Percentiles rank a stretch among this genome's conserved stretches.
Evolutionary conservation across 2,329 filamentous ascomycete genomes (phyloP).

Genomic region (Fusarium siculi): DNA sequence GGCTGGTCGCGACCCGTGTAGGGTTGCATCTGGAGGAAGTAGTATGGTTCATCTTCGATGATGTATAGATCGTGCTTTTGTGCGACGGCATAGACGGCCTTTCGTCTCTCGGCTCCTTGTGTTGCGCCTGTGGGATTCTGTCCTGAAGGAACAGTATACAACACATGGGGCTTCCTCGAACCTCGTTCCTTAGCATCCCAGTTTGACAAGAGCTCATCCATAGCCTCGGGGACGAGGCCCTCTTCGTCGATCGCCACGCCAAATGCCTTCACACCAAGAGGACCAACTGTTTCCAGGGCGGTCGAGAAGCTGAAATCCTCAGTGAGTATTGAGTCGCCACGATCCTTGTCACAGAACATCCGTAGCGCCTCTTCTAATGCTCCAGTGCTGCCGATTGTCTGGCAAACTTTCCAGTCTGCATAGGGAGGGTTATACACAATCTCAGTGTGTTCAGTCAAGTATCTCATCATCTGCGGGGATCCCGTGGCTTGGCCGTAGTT

Average conservation of each 20-base stretch:
- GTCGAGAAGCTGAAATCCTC: constrained; percentile 94
- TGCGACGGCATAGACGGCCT: constrained; percentile 79
- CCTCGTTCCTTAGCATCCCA: constrained; percentile 61
- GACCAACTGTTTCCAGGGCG: constrained; percentile 66
- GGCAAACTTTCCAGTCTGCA: constrained; percentile 85
- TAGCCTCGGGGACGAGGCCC: constrained; percentile 61
- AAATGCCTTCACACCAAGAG: constrained; percentile 62
- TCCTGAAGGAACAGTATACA: constrained; percentile 76
- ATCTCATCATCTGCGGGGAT: constrained; percentile 86
- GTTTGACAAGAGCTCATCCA: constrained; percentile 61
- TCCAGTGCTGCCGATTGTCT: constrained; percentile 88
- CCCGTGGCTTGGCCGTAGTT: constrained; percentile 94
- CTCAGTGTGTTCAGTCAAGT: constrained; percentile 94
- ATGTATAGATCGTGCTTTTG: constrained; percentile 89
- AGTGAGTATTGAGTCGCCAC: constrained; percentile 81
- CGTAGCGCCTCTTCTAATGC: constrained; percentile 85
- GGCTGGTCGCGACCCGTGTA: constrained; percentile 68
- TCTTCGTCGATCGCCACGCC: constrained; percentile 64
- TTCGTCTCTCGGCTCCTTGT: constrained; percentile 73
- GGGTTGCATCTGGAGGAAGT: constrained; percentile 88
- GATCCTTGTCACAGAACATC: constrained; percentile 77
- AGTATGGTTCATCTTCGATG: constrained; percentile 94
- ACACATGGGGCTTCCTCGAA: constrained; percentile 62
- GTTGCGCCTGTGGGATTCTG: constrained; percentile 94
- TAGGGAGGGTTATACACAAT: constrained; percentile 89